Conservation (phyloP, 2,329 filamentous ascomycete species). For the Cytospora paraplurivora region DNA sequence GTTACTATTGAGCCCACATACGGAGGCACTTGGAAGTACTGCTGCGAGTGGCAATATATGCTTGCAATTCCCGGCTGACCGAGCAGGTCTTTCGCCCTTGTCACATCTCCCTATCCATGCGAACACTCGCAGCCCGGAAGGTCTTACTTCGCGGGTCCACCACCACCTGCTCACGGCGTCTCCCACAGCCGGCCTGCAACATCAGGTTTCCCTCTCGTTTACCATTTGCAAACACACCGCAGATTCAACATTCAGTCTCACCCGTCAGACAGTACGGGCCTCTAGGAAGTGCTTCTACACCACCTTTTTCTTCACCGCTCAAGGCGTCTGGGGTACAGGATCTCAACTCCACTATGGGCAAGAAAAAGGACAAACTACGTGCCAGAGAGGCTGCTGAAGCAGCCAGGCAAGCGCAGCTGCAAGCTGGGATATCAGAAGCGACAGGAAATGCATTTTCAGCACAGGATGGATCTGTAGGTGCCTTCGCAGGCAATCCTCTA, state of each 20-base stretch:
- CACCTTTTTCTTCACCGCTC: not conserved
- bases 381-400: slow-evolving; percentile 1
- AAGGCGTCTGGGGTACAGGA: not conserved
- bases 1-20: not conserved
- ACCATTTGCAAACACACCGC: not conserved
- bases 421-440: not conserved
- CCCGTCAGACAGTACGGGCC: not conserved
- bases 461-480: not conserved
- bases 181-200: not conserved
- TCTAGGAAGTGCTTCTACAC: not conserved
- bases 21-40: not conserved
- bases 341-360: slow-evolving; percentile 2
- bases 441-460: not conserved
- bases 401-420: not conserved
- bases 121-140: not conserved
- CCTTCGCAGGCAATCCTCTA: not conserved
- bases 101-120: not conserved
- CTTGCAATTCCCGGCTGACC: not conserved
- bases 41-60: not conserved
- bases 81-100: not conserved
- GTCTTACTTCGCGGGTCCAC: not conserved
- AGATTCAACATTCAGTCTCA: not conserved
- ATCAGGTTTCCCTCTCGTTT: not conserved
- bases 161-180: not conserved
- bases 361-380: slow-evolving; percentile 19